Base-by-base conservation (phyloP, 345 rosid species). In the Luvunga scandens region DNA sequence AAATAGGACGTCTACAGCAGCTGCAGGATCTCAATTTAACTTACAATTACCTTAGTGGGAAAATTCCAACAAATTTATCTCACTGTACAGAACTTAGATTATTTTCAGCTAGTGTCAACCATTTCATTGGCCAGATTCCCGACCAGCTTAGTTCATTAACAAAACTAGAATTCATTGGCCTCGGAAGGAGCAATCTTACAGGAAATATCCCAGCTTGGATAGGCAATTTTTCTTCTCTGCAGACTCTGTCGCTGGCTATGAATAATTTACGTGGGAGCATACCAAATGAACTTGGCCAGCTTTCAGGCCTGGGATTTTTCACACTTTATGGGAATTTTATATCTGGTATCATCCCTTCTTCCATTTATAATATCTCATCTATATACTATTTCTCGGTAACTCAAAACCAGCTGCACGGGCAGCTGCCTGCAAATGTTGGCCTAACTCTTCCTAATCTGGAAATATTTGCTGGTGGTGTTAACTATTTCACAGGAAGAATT, bases 141-240 rank as follows among this genome's bases (percentile, higher is more conserved):
- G 8, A 77, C n/a, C 75, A 31, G 39, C 36, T 85, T 12, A 30
- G 70, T n/a, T 69, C 74, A 34, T 57, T 85, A 9, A 9, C 48
- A 6, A 30, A 73, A 2, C 60, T 84, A 1, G 61, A 7, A 50
- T 1, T 2, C 27, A 21, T 72, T 2, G 1, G 33, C 18, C 66
- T 57, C 16, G 25, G 53, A 16, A 7, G 31, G 9, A 81, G 69
- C 42, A 62, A 73, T 25, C 71, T 81, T 30, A 77, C 84, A 24
- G 75, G 84, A 73, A 77, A 9, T 22, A 50, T 81, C 62, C 84
- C 85, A 50, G 6, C 71, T 60, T 79, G 85, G 85, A 69, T 79
- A 16, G 85, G 85, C 4, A 84, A 84, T 34, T 36, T 79, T 12
- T 79, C 84, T 42, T 76, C 82, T 63, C 75, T 81, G 10, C 0